Conservation (phyloP, 495 filamentous ascomycete species). For the Penicillium salamii region DNA sequence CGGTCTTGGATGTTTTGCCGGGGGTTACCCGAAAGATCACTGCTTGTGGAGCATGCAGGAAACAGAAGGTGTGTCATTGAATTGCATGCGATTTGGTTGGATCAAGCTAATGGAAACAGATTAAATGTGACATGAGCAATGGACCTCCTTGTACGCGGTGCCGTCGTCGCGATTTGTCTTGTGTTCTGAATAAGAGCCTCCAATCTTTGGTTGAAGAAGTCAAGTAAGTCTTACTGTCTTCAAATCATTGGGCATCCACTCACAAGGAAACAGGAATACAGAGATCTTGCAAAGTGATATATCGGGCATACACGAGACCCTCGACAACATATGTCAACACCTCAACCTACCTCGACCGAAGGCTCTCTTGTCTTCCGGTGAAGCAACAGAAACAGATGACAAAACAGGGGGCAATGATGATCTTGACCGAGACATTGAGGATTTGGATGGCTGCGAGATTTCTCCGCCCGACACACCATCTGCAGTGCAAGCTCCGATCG, state of each 20-base stretch:
- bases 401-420: slow-evolving; percentile 12
- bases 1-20: slow-evolving; percentile 24
- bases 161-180: slow-evolving; percentile 35
- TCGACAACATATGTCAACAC: slow-evolving; percentile 14
- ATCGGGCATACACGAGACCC: slow-evolving; percentile 6
- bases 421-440: slow-evolving; percentile 17
- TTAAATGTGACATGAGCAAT: slow-evolving; percentile 44
- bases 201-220: slow-evolving; percentile 41
- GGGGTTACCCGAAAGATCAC: slow-evolving; percentile 45
- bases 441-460: slow-evolving; percentile 26
- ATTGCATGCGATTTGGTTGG: slow-evolving; percentile 6
- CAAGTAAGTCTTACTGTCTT: slow-evolving; percentile 13
- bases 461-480: slow-evolving; percentile 30
- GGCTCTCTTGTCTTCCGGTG: slow-evolving; percentile 13
- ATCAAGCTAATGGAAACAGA: slow-evolving; percentile 21
- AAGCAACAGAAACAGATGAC: not conserved
- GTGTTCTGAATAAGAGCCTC: slow-evolving; percentile 44
- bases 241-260: not conserved
- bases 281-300: slow-evolving; percentile 21
- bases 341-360: slow-evolving; percentile 15
- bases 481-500: slow-evolving; percentile 38
- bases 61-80: slow-evolving; percentile 35
- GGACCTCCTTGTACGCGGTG: slow-evolving; percentile 40
- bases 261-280: slow-evolving; percentile 13
- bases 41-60: slow-evolving; percentile 43